Percentiles rank a stretch among this genome's conserved stretches.
These are phyloP conservation scores for Xylariomycetidae sp. DNA, from an alignment of 2,329 filamentous ascomycete genomes.

Conservation along the genomic window DNA sequence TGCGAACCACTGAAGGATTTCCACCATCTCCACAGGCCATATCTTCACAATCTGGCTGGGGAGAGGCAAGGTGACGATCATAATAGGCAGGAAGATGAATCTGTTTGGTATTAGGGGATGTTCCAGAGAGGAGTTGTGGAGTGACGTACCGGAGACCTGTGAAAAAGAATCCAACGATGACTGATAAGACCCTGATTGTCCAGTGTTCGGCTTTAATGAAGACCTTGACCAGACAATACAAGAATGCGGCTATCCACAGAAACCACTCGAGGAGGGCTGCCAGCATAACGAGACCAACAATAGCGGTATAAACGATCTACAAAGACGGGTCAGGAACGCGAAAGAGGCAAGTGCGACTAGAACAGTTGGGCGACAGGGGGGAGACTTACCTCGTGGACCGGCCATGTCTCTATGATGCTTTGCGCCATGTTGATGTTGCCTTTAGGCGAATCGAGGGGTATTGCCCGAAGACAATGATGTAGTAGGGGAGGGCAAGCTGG, in stretches of 20 bases:
- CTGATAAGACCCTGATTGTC: conserved; percentile 73
- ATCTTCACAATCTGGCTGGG: conserved; percentile 66
- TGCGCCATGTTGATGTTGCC: conserved; percentile 41
- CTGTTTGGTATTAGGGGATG: conserved; percentile 38
- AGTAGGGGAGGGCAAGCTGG: conserved; percentile 1
- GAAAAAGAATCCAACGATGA: conserved; percentile 71
- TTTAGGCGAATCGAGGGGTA: no score
- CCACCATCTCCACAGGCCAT: conserved; percentile 67
- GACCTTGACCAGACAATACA: conserved; percentile 87
- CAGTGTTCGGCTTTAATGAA: conserved; percentile 86
- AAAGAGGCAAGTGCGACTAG: no score
- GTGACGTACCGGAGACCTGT: conserved; percentile 62
- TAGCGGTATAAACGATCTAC: conserved; percentile 79
- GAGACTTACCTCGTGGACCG: conserved; percentile 41
- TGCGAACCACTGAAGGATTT: conserved; percentile 83
- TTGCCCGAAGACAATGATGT: conserved; percentile 1
- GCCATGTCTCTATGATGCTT: conserved; percentile 42
- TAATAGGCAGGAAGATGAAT: conserved; percentile 82
- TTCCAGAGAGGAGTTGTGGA: neutral
- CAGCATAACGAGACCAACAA: conserved; percentile 77
- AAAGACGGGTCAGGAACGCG: conserved; percentile 12
- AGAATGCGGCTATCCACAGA: conserved; percentile 87
- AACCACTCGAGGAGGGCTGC: conserved; percentile 90
- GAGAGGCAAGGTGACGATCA: conserved; percentile 87
- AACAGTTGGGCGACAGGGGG: neutral